Evolutionary conservation across 2,329 filamentous ascomycete genomes (phyloP).

Genomic region (Colletotrichum sp.): DNA sequence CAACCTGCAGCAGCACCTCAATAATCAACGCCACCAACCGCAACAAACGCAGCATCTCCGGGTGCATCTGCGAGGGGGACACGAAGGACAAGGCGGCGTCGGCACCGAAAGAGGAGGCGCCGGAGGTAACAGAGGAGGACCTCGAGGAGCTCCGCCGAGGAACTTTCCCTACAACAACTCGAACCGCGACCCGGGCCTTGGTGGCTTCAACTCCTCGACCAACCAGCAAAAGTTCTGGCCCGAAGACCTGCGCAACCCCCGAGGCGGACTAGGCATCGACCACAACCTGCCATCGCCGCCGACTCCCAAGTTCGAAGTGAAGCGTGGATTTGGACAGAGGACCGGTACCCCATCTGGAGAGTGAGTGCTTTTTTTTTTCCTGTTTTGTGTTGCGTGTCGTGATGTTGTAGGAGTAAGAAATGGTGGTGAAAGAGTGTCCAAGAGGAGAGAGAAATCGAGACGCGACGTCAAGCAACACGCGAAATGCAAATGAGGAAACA

Average conservation of each 20-base stretch:
- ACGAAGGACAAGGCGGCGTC: neutral
- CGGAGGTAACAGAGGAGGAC: neutral
- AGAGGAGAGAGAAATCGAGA: neutral
- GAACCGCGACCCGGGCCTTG: neutral
- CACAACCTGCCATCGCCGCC: neutral
- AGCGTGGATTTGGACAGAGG: neutral
- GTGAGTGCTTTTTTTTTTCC: neutral
- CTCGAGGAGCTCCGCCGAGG: neutral
- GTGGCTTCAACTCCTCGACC: neutral
- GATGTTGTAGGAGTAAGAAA: neutral
- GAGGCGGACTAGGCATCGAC: conserved; percentile 4
- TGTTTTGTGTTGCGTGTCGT: neutral
- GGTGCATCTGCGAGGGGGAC: neutral
- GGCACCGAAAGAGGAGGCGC: neutral
- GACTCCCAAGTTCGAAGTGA: neutral
- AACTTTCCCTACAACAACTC: neutral
- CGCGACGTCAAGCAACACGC: neutral
- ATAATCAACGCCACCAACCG: neutral
- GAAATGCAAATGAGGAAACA: neutral
- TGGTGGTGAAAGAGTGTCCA: neutral
- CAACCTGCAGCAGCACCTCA: neutral
- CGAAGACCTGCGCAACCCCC: conserved; percentile 5
- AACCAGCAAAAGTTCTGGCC: conserved; percentile 12
- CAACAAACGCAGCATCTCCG: neutral
- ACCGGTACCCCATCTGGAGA: neutral